Conservation (phyloP, 2,329 filamentous ascomycete species). For the Fusarium sp. region DNA sequence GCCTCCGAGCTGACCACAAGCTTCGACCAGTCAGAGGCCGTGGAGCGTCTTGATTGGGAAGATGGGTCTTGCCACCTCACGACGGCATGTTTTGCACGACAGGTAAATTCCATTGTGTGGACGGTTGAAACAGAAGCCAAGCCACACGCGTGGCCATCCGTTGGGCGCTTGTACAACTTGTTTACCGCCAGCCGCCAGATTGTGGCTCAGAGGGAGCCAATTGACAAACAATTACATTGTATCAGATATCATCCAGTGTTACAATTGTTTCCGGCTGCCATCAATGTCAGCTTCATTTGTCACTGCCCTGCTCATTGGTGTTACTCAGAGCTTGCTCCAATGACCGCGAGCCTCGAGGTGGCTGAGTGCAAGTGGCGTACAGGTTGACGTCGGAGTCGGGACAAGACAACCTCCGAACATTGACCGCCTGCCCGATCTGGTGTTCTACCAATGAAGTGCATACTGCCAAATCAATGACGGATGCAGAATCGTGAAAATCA, state of each 20-base stretch:
- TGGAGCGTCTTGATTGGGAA: constrained; percentile 26
- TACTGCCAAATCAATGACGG: constrained; percentile 47
- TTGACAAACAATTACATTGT: not conserved
- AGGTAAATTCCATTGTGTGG: constrained; percentile 11
- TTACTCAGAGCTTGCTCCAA: not conserved
- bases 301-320: not conserved
- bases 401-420: constrained; percentile 14
- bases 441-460: constrained; percentile 17
- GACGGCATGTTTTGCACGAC: constrained; percentile 5
- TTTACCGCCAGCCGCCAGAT: not conserved
- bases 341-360: not conserved
- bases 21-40: constrained; percentile 35
- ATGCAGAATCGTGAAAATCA: constrained; percentile 42
- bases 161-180: not conserved
- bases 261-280: not conserved
- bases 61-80: constrained; percentile 26
- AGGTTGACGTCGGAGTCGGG: constrained; percentile 12
- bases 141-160: not conserved
- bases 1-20: constrained; percentile 15
- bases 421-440: constrained; percentile 39
- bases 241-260: not conserved
- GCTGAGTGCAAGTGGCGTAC: not conserved
- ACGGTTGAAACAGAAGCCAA: constrained; percentile 29
- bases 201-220: not conserved
- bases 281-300: not conserved